A percentile compares a stretch with the other conserved stretches of the same genome.
Evolutionary conservation across 495 filamentous ascomycete genomes (phyloP).

Genomic region (Friedmanniomyces simplex): DNA sequence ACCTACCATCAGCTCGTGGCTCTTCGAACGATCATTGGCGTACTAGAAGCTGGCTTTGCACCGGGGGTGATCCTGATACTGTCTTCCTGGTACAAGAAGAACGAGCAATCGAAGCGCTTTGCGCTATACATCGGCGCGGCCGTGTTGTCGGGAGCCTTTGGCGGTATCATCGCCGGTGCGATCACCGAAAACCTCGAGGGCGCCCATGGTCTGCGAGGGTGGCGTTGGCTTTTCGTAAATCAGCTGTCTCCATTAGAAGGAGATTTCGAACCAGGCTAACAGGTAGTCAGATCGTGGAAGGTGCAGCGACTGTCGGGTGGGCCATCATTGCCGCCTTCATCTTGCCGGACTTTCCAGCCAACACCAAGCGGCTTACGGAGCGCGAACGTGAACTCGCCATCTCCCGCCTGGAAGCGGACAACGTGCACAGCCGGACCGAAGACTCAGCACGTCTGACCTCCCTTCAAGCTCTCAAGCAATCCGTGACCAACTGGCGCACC

Average conservation of each 20-base stretch:
- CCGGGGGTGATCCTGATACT: too few relatives aligned
- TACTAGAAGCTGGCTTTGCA: too few relatives aligned
- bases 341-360: constrained; percentile 46
- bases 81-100: constrained; percentile 43
- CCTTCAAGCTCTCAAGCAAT: too few relatives aligned
- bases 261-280: too few relatives aligned
- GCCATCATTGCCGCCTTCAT: constrained; percentile 45
- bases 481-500: too few relatives aligned
- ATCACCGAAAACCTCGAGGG: constrained; percentile 34
- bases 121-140: too few relatives aligned
- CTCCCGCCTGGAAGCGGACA: constrained; percentile 25
- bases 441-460: too few relatives aligned
- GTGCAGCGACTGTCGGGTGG: constrained; percentile 35
- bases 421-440: too few relatives aligned
- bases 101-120: constrained; percentile 42
- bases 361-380: constrained; percentile 31
- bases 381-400: constrained; percentile 29
- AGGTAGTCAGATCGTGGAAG: too few relatives aligned
- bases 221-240: constrained; percentile 35
- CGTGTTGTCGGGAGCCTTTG: too few relatives aligned
- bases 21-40: constrained; percentile 33
- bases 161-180: constrained; percentile 40
- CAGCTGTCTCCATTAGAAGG: too few relatives aligned
- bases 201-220: constrained; percentile 34
- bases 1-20: constrained; percentile 36